Conservation (phyloP, 2,329 filamentous ascomycete genomes). For the Calonectria honghensis region DNA sequence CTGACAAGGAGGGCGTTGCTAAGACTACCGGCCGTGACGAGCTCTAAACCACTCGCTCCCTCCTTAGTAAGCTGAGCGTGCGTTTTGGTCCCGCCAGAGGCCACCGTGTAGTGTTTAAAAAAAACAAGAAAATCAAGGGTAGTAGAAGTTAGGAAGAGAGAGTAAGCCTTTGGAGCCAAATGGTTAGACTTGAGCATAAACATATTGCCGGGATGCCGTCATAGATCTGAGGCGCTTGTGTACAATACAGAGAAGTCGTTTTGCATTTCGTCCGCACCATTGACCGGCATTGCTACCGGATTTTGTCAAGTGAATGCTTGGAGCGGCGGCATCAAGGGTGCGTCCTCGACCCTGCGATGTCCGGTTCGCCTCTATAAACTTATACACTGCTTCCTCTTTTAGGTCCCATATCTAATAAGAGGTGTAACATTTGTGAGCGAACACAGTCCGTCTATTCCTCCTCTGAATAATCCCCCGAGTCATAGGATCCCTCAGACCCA, state of each 20-base stretch:
- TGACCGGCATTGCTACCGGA: slow-evolving; percentile 49
- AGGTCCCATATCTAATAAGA: slow-evolving; percentile 29
- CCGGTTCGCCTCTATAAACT: slow-evolving; percentile 32
- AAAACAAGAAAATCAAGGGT: neutral
- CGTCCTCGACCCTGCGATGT: slow-evolving; percentile 3
- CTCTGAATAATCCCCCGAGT: slow-evolving; percentile 54
- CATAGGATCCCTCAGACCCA: slow-evolving; percentile 57
- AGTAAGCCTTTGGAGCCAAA: neutral
- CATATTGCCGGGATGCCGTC: slow-evolving; percentile 35
- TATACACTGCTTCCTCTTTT: slow-evolving; percentile 24
- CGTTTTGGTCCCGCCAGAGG: no score
- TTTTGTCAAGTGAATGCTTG: slow-evolving; percentile 35
- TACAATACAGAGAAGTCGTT: slow-evolving; percentile 46
- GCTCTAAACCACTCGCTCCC: slow-evolving; percentile 68
- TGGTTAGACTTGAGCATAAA: slow-evolving; percentile 25
- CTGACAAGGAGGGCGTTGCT: slow-evolving; percentile 68
- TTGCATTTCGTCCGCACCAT: slow-evolving; percentile 43
- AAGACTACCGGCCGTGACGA: slow-evolving; percentile 85
- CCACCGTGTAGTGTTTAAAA: neutral
- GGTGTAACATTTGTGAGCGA: slow-evolving; percentile 10
- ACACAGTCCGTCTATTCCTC: slow-evolving; percentile 51
- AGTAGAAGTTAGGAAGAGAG: neutral
- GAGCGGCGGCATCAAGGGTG: slow-evolving; percentile 1
- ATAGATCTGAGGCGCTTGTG: slow-evolving; percentile 47
- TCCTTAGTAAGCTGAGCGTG: no score